These are phyloP conservation scores for Mucor ambiguus DNA, from an alignment of 371 early-diverging fungal genomes.

Conservation along the genomic window DNA sequence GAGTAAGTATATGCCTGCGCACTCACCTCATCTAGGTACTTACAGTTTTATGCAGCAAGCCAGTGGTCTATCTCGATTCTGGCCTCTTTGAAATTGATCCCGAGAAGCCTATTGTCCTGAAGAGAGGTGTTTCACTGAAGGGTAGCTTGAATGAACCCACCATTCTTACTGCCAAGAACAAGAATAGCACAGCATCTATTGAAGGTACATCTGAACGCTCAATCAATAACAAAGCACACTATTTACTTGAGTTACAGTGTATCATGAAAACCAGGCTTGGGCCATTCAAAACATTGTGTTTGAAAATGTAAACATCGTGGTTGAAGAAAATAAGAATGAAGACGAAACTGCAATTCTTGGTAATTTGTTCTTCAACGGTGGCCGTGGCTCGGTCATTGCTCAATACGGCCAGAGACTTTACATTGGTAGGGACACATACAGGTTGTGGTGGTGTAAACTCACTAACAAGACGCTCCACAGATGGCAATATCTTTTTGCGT, in stretches of 20 bases:
- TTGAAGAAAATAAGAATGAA: constrained; percentile 28
- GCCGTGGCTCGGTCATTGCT: constrained; percentile 34
- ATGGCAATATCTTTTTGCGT: constrained; percentile 47
- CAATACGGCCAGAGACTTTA: constrained; percentile 29
- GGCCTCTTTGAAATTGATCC: constrained; percentile 31
- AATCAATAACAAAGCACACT: neutral
- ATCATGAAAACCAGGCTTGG: constrained; percentile 26
- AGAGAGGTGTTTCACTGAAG: constrained; percentile 24
- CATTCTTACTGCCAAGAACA: constrained; percentile 15
- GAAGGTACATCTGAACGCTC: constrained; percentile 8
- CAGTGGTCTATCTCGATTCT: constrained; percentile 33
- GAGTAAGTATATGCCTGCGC: constrained; percentile 12
- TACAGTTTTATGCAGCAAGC: constrained; percentile 10
- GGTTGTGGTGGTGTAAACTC: neutral
- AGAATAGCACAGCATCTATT: constrained; percentile 15
- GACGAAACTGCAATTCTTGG: constrained; percentile 36
- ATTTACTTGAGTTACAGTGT: constrained; percentile 1
- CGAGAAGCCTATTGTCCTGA: constrained; percentile 18
- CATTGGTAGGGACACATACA: constrained; percentile 30
- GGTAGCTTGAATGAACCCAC: constrained; percentile 17
- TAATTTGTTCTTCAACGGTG: constrained; percentile 45
- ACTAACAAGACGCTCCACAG: constrained; percentile 15
- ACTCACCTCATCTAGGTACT: neutral
- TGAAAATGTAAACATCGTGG: constrained; percentile 43
- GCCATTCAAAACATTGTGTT: constrained; percentile 43